Evolutionary conservation across 768 basidiomycete species (phyloP), one percentile per base, ranked within the genome.

Genomic region (Kwoniella botswanensis): DNA sequence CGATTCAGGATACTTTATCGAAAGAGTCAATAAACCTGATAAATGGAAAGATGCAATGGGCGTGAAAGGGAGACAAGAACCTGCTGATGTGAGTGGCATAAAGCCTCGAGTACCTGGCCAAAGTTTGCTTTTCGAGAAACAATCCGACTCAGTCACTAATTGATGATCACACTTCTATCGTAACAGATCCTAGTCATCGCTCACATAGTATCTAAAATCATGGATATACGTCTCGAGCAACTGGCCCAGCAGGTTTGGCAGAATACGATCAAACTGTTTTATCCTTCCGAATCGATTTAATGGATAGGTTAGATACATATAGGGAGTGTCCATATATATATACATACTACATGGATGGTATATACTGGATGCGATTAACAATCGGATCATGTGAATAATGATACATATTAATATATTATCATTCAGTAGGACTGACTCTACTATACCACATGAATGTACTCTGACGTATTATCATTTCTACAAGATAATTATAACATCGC

Each of bases 21-120:
- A 68, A 7, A 68, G 69, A 29, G 79, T 78, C 68, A 89, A 44
- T 7, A 70, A 70, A 35, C 86, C 88, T 1, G 89, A 92, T 66
- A 86, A 86, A 1, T 92, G 90, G 77, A 84, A 86, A 24, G 73
- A 75, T 11, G 90, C 89, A 0, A 88, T 86, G 71, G 85, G 88
- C 2, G 89, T 92, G 54, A 93, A 93, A 82, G 91, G 92, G 3
- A 86, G 93, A 53, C 92, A 90, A 74, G 93, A 93, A 76, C 91
- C 92, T 3, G 78, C 72, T 1, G 82, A 83, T 50, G 78, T 83
- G 61, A 72, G 72, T 70, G 17, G n/a, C 4, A 60, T 35, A 1
- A 35, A 35, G 35, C 35, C 35, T 35, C 35, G 35, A 7, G 35
- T 9, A 35, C 35, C 35, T 7, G 35, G 35, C 6, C 35, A 35